Evolutionary conservation across 1,284 basidiomycete species (phyloP).

Genomic region (Schizopora paradoxa): DNA sequence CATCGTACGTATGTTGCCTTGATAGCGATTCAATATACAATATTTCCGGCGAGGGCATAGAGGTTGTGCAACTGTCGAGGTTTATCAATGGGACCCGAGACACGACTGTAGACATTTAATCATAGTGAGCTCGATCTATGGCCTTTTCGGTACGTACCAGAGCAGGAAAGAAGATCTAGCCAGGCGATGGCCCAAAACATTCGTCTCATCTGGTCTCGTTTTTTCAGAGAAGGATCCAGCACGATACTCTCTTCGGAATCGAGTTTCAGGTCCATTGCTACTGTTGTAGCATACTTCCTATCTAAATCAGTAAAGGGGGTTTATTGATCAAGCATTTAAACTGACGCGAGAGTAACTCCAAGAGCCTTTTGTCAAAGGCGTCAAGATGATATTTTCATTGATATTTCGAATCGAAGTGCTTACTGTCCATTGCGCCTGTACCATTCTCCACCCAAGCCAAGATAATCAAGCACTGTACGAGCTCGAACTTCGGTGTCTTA

Average conservation of each 20-base stretch:
- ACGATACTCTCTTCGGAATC: conserved; percentile 9
- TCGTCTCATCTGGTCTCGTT: not conserved
- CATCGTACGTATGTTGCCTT: conserved; percentile 6
- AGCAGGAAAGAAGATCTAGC: conserved; percentile 9
- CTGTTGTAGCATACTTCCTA: conserved; percentile 5
- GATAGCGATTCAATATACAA: conserved; percentile 4
- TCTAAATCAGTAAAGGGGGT: not conserved
- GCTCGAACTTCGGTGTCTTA: conserved; percentile 1
- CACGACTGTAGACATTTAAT: not conserved
- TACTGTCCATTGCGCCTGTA: conserved; percentile 5
- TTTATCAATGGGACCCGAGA: conserved; percentile 1
- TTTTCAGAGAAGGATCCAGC: not conserved
- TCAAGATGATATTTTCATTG: not conserved
- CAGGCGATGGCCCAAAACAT: conserved; percentile 14
- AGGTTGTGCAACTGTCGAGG: conserved; percentile 10
- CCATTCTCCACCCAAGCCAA: conserved; percentile 13
- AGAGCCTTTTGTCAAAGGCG: conserved; percentile 1
- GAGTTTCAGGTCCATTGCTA: conserved; percentile 8
- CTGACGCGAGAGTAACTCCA: conserved; percentile 9
- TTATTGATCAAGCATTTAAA: not conserved
- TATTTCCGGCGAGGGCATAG: conserved; percentile 9
- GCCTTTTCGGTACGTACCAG: conserved; percentile 5
- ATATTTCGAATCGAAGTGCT: not conserved
- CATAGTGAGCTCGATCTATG: not conserved
- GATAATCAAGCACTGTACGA: conserved; percentile 5